Evolutionary conservation across 2,329 filamentous ascomycete genomes (phyloP), one percentile per base, ranked within the genome.

Genomic region (Helminthosporium solani): DNA sequence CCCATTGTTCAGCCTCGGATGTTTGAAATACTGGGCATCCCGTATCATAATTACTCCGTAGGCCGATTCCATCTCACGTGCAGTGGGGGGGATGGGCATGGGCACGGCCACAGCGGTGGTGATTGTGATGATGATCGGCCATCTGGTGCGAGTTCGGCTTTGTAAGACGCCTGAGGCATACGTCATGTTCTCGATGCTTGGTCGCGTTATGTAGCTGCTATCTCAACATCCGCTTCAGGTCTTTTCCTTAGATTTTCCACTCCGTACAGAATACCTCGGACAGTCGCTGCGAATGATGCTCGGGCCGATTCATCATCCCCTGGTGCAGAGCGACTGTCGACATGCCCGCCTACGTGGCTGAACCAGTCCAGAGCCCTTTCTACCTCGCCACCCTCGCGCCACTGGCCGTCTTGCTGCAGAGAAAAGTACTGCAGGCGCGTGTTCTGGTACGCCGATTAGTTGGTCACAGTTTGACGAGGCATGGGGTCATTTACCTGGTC

Each of bases 241-340:
- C 75, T 68, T 60, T 80, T 80, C 44, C 77, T 70, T 38, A 80
- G 64, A 44, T 76, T 76, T 49, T 73, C 73, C 34, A 77, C 63
- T 21, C 67, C 68, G 58, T 78, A 78, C 19, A 79, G 63, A 18
- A 77, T 61, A 41, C 68, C 69, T 51, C 72, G 72, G 28, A 77
- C 45, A 45, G 64, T 59, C 56, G 72, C 73, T 35, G 67, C 63
- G 49, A 70, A 63, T 15, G 42, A 40, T 49, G 49, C 52, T 40
- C n/a, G 55, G 44, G 28, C 50, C 46, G 27, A 58, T 33, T 52
- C 44, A 34, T 48, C 51, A 33, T 53, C 56, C 35, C 50, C 46
- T 46, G 48, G 59, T 42, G 30, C 43, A 11, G 23, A 44, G 30
- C 30, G 15, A n/a, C 27, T 27, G 7, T 39, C 35, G 6, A 16